Percentiles rank a stretch among this genome's conserved stretches.
Evolutionary conservation across 306 rosid genomes (phyloP).

Genomic region (Vigna nakashimae): DNA sequence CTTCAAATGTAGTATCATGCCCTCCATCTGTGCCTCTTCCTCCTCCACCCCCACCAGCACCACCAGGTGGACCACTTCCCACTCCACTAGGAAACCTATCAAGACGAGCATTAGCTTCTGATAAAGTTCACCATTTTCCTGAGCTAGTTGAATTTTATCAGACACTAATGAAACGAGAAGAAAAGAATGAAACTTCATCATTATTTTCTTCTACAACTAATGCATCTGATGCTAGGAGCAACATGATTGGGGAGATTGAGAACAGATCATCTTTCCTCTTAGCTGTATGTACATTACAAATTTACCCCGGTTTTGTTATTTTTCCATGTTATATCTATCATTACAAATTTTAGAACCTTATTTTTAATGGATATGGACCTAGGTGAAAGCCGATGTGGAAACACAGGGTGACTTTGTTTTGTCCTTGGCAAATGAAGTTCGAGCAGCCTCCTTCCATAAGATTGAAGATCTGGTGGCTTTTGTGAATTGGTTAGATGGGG

Average conservation of each 20-base stretch:
- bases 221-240: conserved; percentile 77
- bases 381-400: conserved; percentile 84
- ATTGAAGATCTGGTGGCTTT: conserved; percentile 80
- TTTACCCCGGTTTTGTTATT: conserved; percentile 7
- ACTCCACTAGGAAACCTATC: conserved; percentile 74
- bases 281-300: conserved; percentile 68
- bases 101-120: conserved; percentile 59
- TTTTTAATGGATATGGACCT: conserved; percentile 27
- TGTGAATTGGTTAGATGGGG: conserved; percentile 93
- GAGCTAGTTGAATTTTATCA: conserved; percentile 89
- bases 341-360: conserved; percentile 1
- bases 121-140: conserved; percentile 78
- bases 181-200: conserved; percentile 72
- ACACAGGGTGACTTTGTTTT: conserved; percentile 83
- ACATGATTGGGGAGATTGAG: conserved; percentile 87
- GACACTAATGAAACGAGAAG: conserved; percentile 86
- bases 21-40: conserved; percentile 55
- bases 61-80: conserved; percentile 63
- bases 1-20: conserved; percentile 56
- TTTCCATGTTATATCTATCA: too few relatives aligned
- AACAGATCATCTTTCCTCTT: conserved; percentile 82
- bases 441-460: conserved; percentile 75
- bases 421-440: conserved; percentile 87
- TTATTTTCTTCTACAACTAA: conserved; percentile 62
- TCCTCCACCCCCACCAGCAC: conserved; percentile 44